Percentiles rank a stretch among this genome's conserved stretches.
phyloP scores from a whole-genome alignment of 345 rosid species.

The Gossypium rotundifolium region DNA sequence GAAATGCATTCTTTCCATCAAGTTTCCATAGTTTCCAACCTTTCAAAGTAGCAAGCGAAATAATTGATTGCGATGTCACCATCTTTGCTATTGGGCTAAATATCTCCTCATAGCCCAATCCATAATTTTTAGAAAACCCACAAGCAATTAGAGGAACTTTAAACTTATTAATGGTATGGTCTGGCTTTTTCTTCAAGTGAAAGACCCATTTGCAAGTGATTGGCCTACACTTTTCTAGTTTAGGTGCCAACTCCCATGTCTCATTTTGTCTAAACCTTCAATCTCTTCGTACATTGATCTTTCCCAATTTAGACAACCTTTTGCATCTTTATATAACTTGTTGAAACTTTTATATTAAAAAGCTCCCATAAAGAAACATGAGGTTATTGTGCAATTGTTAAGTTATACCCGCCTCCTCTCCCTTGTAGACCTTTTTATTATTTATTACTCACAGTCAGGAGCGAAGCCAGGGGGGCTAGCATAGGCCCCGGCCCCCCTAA shows the following conservation, averaged over 20 bases:
- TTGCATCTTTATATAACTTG: neutral
- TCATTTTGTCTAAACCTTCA: neutral
- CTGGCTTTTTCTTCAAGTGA: neutral
- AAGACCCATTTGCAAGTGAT: neutral
- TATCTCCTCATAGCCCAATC: neutral
- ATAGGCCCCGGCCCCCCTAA: too few species aligned
- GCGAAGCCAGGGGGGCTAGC: too few species aligned
- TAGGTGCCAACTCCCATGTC: neutral
- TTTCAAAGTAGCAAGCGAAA: neutral
- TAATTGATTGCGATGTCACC: neutral
- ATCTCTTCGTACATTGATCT: neutral
- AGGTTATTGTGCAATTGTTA: too few species aligned
- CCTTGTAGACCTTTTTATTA: neutral
- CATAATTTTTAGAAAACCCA: neutral
- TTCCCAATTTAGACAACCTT: neutral
- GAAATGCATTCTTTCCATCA: neutral
- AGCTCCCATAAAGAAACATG: neutral
- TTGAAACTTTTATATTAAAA: neutral
- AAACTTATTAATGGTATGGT: neutral
- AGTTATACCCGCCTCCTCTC: too few species aligned
- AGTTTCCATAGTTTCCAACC: neutral
- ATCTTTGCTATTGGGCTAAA: neutral
- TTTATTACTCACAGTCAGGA: too few species aligned
- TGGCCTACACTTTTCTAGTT: neutral
- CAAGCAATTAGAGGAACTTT: neutral